These are phyloP conservation scores for Escallonia herrerae DNA, from an alignment of 129 eudicot genomes.

Conservation along the genomic window DNA sequence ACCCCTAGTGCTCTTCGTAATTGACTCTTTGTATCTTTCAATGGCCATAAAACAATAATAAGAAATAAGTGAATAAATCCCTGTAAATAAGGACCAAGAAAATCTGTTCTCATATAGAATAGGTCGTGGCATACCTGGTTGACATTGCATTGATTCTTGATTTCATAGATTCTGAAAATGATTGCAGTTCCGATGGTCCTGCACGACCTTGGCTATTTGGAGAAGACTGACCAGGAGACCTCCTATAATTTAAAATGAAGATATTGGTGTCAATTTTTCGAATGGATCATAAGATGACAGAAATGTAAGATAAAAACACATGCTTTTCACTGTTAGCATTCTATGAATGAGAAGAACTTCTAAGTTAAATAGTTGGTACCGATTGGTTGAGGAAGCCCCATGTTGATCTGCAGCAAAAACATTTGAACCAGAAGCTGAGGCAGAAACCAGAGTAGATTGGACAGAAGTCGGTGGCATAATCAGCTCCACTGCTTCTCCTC, in stretches of 20 bases:
- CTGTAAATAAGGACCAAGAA: too few relatives aligned
- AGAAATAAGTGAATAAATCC: too few relatives aligned
- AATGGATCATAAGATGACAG: not conserved
- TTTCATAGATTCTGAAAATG: constrained; percentile 75
- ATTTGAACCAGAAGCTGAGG: constrained; percentile 39
- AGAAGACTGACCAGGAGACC: constrained; percentile 54
- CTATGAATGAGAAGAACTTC: too few relatives aligned
- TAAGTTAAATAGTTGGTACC: constrained; percentile 29
- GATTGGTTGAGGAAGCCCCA: constrained; percentile 40
- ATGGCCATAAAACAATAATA: not conserved
- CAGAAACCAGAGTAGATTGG: constrained; percentile 30
- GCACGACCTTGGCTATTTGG: constrained; percentile 71
- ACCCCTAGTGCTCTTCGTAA: constrained; percentile 79
- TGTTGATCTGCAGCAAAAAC: constrained; percentile 42
- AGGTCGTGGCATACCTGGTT: constrained; percentile 36
- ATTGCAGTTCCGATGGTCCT: constrained; percentile 80
- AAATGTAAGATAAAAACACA: not conserved
- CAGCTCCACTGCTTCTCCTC: constrained; percentile 34
- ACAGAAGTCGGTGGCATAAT: constrained; percentile 30
- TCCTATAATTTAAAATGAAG: constrained; percentile 13
- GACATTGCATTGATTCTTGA: constrained; percentile 75
- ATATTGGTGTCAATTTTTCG: not conserved
- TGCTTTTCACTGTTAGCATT: too few relatives aligned
- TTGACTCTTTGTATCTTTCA: constrained; percentile 79
- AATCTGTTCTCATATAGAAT: too few relatives aligned